Evolutionary conservation across 768 basidiomycete species (phyloP), one percentile per base, ranked within the genome.

Genomic region (Udeniomyces megalosporus): DNA sequence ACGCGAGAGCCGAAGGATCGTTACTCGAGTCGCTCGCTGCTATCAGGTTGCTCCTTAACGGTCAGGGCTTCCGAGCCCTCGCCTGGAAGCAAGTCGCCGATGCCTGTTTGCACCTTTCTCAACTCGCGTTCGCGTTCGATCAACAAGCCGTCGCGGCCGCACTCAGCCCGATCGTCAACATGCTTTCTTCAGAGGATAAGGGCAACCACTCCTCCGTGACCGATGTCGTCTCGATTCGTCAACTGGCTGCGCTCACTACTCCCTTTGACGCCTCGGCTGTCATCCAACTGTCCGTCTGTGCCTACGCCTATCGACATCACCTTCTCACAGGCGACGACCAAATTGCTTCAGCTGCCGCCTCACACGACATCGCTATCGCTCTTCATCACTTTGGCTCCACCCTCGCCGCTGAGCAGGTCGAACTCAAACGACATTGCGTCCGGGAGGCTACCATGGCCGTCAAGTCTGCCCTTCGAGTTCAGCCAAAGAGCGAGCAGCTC

Each of bases 61-160:
- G 75, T 20, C 78, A 78, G 47, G 84, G 84, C 1, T 84, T 86
- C 71, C 80, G 85, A 20, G 75, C 79, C 4, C 76, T 87, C 2
- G 80, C 80, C 4, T 97, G 92, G 93, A 97, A 97, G 66, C 49
- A 74, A 17, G 77, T 83, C 12, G 86, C 81, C 0, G 92, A 99
- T 71, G 82, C 84, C 3, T 72, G 86, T 4, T 81, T 82, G 68
- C 78, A 80, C 53, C 74, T 96, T 14, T 84, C 84, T 3, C 73
- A 72, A 31, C 76, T 77, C 49, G 74, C 79, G 2, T 73, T 75
- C 4, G 83, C 81, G 65, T 71, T 75, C 12, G 76, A 84, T 57
- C 5, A 58, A n/a, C 65, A 68, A 6, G 69, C 69, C 46, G 68
- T 71, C 6, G 50, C 56, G 3, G 57, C 65, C 2, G 62, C 65